phyloP scores from a whole-genome alignment of 768 basidiomycete species.

The Leccinum incarnatum region DNA sequence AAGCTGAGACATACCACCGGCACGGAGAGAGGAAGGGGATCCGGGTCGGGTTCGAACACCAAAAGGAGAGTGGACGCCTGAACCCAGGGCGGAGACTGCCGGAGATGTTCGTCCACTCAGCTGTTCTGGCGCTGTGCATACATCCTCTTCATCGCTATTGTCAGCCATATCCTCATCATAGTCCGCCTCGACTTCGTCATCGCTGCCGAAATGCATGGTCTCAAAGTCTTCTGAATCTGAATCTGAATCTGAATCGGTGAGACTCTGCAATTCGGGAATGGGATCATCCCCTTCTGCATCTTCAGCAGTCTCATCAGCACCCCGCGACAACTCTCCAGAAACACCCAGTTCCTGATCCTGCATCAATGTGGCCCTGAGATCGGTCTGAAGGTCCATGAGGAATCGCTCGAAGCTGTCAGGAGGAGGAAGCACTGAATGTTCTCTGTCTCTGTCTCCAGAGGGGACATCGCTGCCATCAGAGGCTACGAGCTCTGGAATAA shows the following conservation, averaged over 20 bases:
- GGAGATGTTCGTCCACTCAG: slow-evolving; percentile 27
- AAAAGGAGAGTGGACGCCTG: slow-evolving; percentile 10
- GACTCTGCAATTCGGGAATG: slow-evolving; percentile 26
- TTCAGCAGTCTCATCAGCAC: slow-evolving; percentile 11
- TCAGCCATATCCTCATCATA: slow-evolving; percentile 30
- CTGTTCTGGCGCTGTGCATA: slow-evolving; percentile 22
- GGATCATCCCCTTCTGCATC: slow-evolving; percentile 16
- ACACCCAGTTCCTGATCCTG: slow-evolving; percentile 27
- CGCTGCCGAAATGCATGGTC: slow-evolving; percentile 13
- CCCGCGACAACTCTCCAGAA: slow-evolving; percentile 4
- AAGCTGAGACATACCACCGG: not conserved
- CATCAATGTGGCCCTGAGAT: slow-evolving; percentile 62
- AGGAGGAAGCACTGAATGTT: slow-evolving; percentile 32
- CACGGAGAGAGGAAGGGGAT: slow-evolving; percentile 5
- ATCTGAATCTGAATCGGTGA: slow-evolving; percentile 25
- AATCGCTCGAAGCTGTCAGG: slow-evolving; percentile 82
- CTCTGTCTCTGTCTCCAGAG: slow-evolving; percentile 13
- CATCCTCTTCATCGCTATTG: slow-evolving; percentile 27
- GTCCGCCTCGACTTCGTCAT: slow-evolving; percentile 27
- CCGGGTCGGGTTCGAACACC: slow-evolving; percentile 3
- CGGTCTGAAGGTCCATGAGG: slow-evolving; percentile 72
- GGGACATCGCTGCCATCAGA: slow-evolving; percentile 4
- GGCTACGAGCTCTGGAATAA: slow-evolving; percentile 8
- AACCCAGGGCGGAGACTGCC: slow-evolving; percentile 22
- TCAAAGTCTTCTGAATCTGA: slow-evolving; percentile 27